Evolutionary conservation across 768 basidiomycete species (phyloP), one percentile per base, ranked within the genome.

Genomic region (Cubamyces lactineus): DNA sequence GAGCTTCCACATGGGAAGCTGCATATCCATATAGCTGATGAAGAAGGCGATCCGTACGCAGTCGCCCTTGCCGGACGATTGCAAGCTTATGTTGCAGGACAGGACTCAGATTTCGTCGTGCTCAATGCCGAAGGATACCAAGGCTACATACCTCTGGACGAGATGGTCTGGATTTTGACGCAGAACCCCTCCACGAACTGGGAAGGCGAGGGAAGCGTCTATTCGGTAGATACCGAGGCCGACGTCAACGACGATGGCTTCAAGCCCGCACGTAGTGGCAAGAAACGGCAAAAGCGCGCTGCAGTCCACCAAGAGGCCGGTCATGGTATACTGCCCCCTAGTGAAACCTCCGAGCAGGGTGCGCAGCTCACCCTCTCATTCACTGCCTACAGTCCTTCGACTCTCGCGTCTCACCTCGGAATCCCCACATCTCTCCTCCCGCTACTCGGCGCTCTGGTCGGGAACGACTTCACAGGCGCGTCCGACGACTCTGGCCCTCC

Each of bases 31-130:
- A 87, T 87, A 63, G 91, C 91, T 6, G 91, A 93, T 66, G 87
- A 87, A 73, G 92, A 94, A 72, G 90, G 84, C 11, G 92, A 93
- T 72, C 89, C 90, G 2, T 92, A 85, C 67, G 86, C 88, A n/a
- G 91, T 94, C 6, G 91, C 91, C 66, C 79, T 94, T 8, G 92
- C 92, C 11, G 91, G 85, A 15, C 80, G 83, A 50, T 73, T 92
- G 12, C 80, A 82, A 9, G 92, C 84, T 38, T 94, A 88, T 66
- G 90, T 94, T 48, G 80, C 86, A 0, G 90, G 88, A 23, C 86
- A 80, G 62, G 92, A 94, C 76, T 94, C 91, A 2, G 92, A 94
- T 72, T 94, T 89, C 64, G 85, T 90, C 51, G 80, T 94, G 55
- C 75, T 92, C 54, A 91, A 91, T 67, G 78, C 86, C 13, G 88